Base-by-base conservation (phyloP, 2,329 filamentous ascomycete genomes). In the Akanthomyces uredinophilus region DNA sequence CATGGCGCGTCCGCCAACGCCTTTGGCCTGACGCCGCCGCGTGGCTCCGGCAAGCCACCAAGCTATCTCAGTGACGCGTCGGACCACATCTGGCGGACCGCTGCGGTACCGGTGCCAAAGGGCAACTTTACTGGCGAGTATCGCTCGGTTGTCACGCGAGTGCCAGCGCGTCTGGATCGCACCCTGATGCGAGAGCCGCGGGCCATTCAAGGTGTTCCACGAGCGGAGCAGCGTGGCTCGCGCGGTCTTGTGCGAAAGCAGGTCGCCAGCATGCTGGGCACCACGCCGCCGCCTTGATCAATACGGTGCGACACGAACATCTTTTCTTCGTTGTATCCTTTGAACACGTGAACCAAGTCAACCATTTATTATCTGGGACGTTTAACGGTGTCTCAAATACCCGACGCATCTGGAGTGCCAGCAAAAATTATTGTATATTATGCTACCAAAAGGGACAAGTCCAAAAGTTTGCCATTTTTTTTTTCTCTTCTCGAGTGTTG, bases 171-270 rank as follows among this genome's bases (percentile, higher is more conserved):
- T 70, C 82, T 99, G 11, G 95, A 99, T 69, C 84, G 88, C 4
- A 84, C 87, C 16, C 79, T 97, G 52, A 96, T 98, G 92, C 91
- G 92, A 73, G 93, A 97, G 75, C 93, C 93, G 35, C 85, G 93
- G 63, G 87, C 91, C 65, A 94, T 96, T 44, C 92, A 96, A 73
- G 93, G 93, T 41, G 87, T 92, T n/a, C 92, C 92, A 27, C 78
- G 84, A 39, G 80, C 82, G 20, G 82, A 84, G 63, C 79, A 80
- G 61, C 78, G 79, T n/a, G 74, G 80, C 37, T 75, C 75, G 8
- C 77, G 78, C 44, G 80, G 81, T 32, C 73, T 86, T 54, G 69
- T 82, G 59, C 74, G 83, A 65, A 86, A 86, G 70, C 83, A 86
- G 68, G 83, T 86, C 27, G 75, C 78, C 22, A 79, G 76, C 65